Evolutionary conservation across 192 early-diverging fungal species (phyloP), one percentile per base, ranked within the genome.

Genomic region (Powellomyces hirtus): DNA sequence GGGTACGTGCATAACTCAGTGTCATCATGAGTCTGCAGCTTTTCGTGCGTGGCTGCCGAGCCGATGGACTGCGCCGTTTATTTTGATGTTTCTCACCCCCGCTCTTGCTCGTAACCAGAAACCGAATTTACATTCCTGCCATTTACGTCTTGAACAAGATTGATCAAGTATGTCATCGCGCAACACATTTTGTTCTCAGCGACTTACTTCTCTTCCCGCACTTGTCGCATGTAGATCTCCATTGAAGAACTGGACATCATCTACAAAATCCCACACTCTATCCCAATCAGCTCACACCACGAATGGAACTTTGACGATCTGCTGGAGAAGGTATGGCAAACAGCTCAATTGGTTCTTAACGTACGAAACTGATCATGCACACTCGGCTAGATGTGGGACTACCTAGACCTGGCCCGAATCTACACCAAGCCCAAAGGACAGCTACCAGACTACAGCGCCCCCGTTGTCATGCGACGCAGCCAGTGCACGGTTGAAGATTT

Each of bases 141-240:
- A 79, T 97, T 38, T 99, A 99, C 65, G 95, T 99, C 20, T 81
- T 99, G 52, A 99, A 99, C 90, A 99, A 99, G 83, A 97, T 99
- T 72, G 92, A 94, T 78, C 92, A 94, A 77, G n/a, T n/a, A n/a
- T 45, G 55, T n/a, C n/a, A n/a, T n/a, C n/a, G n/a, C n/a, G n/a
- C n/a, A n/a, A n/a, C n/a, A n/a, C n/a, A 24, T 10, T 10, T 44
- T 44, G 42, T n/a, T n/a, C n/a, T n/a, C n/a, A n/a, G n/a, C n/a
- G n/a, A n/a, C n/a, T n/a, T n/a, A n/a, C n/a, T n/a, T n/a, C n/a
- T n/a, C n/a, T n/a, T n/a, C n/a, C n/a, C n/a, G n/a, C n/a, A n/a
- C n/a, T n/a, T n/a, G n/a, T n/a, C n/a, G n/a, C n/a, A 55, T 11
- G 18, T 55, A 65, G 64, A 96, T 96, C 74, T 93, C 91, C 31